Percentiles rank a stretch among this genome's conserved stretches.
Evolutionary conservation across 2,329 filamentous ascomycete genomes (phyloP).

Genomic region (Aureobasidium pullulans): DNA sequence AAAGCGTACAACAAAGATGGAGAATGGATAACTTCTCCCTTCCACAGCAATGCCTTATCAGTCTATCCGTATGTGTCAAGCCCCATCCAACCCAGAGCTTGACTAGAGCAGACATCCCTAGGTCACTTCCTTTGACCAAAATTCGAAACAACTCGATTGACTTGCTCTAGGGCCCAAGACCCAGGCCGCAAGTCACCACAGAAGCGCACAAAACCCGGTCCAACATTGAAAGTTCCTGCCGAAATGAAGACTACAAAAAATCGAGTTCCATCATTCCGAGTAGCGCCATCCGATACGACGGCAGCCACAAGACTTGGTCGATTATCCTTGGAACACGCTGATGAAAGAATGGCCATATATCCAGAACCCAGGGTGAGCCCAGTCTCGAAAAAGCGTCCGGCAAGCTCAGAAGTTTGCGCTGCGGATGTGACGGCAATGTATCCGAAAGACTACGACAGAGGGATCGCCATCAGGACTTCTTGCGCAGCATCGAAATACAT

Average conservation of each 20-base stretch:
- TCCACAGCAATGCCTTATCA: not conserved
- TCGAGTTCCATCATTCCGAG: not conserved
- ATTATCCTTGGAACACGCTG: not conserved
- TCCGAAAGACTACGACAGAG: not conserved
- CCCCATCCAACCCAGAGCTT: conserved; percentile 10
- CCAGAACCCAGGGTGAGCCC: not conserved
- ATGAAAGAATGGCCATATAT: not conserved
- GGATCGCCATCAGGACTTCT: not conserved
- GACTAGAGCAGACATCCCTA: not conserved
- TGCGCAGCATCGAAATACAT: not conserved
- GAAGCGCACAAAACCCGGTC: not conserved
- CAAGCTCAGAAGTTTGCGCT: conserved; percentile 4
- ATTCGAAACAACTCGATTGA: conserved; percentile 4
- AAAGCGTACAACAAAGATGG: not conserved
- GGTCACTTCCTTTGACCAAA: conserved; percentile 5
- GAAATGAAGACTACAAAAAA: not conserved
- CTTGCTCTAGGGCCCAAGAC: conserved; percentile 2
- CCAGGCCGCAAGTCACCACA: not conserved
- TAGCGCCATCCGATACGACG: not conserved
- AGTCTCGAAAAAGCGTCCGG: not conserved
- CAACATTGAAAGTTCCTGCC: not conserved
- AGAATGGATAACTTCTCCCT: conserved; percentile 2
- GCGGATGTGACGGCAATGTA: not conserved
- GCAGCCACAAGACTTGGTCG: conserved; percentile 1
- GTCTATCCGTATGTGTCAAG: conserved; percentile 10